Percentiles rank a stretch among this genome's conserved stretches.
phyloP scores from a whole-genome alignment of 805 yeast genomes.

The Grigorovia jiainica region DNA sequence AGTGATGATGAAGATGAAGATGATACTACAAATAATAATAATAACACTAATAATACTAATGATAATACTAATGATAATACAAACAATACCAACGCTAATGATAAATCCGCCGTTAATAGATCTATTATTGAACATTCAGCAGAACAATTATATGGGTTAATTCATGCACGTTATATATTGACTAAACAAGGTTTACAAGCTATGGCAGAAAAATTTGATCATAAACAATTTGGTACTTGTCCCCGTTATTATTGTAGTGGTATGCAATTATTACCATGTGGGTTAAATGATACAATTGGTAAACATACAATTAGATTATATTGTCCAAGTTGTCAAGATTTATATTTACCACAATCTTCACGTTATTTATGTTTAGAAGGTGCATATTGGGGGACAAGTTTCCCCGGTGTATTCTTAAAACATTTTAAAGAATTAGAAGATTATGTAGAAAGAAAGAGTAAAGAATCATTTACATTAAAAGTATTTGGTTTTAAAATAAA shows the following conservation, averaged over 20 bases:
- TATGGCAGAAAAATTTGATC: constrained; percentile 90
- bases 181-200: constrained; percentile 83
- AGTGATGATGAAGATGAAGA: constrained; percentile 31
- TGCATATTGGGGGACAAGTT: constrained; percentile 92
- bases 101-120: constrained; percentile 41
- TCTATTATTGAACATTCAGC: constrained; percentile 78
- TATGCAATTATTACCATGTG: constrained; percentile 84
- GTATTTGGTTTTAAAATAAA: constrained; percentile 82
- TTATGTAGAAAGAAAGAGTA: constrained; percentile 55
- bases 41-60: constrained; percentile 9
- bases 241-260: constrained; percentile 86
- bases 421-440: constrained; percentile 85
- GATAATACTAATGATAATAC: no score
- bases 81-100: no score
- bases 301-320: constrained; percentile 84
- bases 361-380: constrained; percentile 87
- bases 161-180: constrained; percentile 84
- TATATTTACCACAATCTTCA: constrained; percentile 81
- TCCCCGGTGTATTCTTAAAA: constrained; percentile 85
- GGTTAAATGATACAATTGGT: constrained; percentile 84
- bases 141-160: constrained; percentile 83
- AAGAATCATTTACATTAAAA: constrained; percentile 50
- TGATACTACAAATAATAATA: constrained; percentile 10
- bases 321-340: constrained; percentile 91
- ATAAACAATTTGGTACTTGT: constrained; percentile 82